Evolutionary conservation across 805 yeast species (phyloP).

Genomic region (Sungouiella thailandica): DNA sequence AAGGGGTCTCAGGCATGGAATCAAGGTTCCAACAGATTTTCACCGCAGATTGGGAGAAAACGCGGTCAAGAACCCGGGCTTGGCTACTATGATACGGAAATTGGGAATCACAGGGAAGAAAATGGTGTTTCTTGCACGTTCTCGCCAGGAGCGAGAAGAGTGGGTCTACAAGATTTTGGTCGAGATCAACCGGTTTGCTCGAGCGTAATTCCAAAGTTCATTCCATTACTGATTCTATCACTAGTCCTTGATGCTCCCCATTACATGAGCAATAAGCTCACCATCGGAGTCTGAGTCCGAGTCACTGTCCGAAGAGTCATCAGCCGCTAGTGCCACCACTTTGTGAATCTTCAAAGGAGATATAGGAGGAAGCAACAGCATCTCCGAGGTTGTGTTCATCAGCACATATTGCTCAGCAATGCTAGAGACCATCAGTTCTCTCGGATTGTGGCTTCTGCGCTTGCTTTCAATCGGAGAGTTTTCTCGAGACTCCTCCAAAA

Average conservation of each 20-base stretch:
- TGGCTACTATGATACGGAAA: conserved; percentile 42
- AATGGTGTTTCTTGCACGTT: conserved; percentile 73
- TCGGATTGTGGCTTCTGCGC: no score
- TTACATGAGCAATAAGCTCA: conserved; percentile 16
- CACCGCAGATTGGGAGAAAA: conserved; percentile 1
- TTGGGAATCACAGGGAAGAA: conserved; percentile 65
- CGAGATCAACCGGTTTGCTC: conserved; percentile 42
- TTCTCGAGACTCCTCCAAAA: neutral
- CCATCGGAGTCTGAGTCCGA: conserved; percentile 14
- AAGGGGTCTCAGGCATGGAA: conserved; percentile 9
- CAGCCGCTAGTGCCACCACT: neutral
- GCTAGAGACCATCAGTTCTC: no score
- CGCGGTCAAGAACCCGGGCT: conserved; percentile 36
- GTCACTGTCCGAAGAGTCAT: conserved; percentile 5
- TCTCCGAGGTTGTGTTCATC: neutral
- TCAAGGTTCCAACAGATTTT: conserved; percentile 1
- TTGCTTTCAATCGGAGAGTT: neutral
- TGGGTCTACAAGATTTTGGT: conserved; percentile 59
- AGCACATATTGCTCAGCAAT: neutral
- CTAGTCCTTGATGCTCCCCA: neutral
- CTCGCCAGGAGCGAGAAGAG: conserved; percentile 74
- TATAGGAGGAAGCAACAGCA: neutral
- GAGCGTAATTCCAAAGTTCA: no score
- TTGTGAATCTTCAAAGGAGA: conserved; percentile 1
- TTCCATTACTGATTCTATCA: neutral